Base-by-base conservation (phyloP, 2,329 filamentous ascomycete genomes). In the Neonectria ditissima region DNA sequence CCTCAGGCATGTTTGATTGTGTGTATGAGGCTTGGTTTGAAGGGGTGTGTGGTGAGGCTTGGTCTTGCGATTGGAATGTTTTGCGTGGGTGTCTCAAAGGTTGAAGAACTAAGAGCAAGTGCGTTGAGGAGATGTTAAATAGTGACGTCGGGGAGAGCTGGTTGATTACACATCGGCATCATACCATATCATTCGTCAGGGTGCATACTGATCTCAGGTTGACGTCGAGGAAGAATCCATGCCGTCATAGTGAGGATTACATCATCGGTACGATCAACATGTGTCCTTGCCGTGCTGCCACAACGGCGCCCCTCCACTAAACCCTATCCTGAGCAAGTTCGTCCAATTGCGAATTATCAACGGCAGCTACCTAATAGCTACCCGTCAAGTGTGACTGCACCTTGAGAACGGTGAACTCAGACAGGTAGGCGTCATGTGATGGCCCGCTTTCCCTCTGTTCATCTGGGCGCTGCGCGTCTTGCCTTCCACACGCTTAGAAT, bases 1-100 rank as follows among this genome's bases (percentile, higher is more conserved):
- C 91, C 79, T 86, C 80, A 75, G 91, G 89, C 91, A 93, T 93
- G 74, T 68, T 89, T 65, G 68, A 71, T 73, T 68, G 78, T 67
- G 70, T 39, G 45, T 63, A 54, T 51, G 30, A 44, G 53, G 22
- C 8, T 26, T n/a, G n/a, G n/a, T n/a, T 10, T 22, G 50, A 22
- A n/a, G 4, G 28, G 26, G 20, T 22, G 20, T 22, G 13, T 16
- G 16, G 43, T 14, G 41, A 8, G 16, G 45, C 30, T 45, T 16
- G 22, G 28, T 50, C 22, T 37, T 16, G 26, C 20, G 18, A 30
- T 45, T 10, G 3, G 18, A 13, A 28, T 13, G 39, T 10, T 28
- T 28, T 16, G 24, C 8, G 37, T 20, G 8, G 37, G 10, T 41
- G 37, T 41, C 37, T 41, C 37, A 20, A n/a, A 4, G 5, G n/a